Percentiles rank a stretch among this genome's conserved stretches.
Conservation (phyloP, 805 yeast genomes). For the Lachancea lanzarotensis region DNA sequence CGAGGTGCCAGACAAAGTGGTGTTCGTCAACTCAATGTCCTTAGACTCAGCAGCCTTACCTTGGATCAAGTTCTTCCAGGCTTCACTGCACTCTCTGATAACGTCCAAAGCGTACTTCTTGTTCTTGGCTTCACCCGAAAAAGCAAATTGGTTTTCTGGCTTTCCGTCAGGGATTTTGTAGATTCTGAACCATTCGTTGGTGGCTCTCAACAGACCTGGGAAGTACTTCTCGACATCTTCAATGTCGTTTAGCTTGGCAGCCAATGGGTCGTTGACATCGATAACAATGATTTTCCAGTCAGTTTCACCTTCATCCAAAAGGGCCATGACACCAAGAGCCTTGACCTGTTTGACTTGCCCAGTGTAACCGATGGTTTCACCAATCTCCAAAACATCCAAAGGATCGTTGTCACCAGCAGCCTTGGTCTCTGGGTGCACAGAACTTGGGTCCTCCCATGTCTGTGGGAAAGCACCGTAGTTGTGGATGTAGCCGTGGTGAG, state of each 20-base stretch:
- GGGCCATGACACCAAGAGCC: constrained; percentile 89
- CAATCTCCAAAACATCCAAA: constrained; percentile 78
- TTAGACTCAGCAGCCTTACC: constrained; percentile 57
- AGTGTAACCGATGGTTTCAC: constrained; percentile 54
- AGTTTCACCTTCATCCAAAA: constrained; percentile 86
- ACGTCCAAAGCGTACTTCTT: constrained; percentile 80
- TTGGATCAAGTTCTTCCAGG: constrained; percentile 71
- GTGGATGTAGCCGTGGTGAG: constrained; percentile 97
- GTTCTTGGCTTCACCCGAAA: constrained; percentile 86
- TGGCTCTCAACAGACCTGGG: constrained; percentile 90
- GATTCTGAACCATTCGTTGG: constrained; percentile 97
- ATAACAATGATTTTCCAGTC: constrained; percentile 92
- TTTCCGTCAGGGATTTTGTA: constrained; percentile 98
- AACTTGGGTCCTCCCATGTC: constrained; percentile 75
- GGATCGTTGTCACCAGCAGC: constrained; percentile 82
- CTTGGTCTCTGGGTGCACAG: constrained; percentile 57
- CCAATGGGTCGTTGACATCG: constrained; percentile 82
- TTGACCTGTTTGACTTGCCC: constrained; percentile 84
- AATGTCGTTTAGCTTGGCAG: constrained; percentile 77
- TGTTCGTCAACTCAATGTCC: constrained; percentile 70
- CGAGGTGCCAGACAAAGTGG: constrained; percentile 57
- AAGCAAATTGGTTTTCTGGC: constrained; percentile 95
- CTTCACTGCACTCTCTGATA: constrained; percentile 71
- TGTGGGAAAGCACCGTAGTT: constrained; percentile 99
- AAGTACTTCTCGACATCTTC: constrained; percentile 84